Conservation (phyloP, 495 filamentous ascomycete species). For the Pseudoneurospora amorphoporcata region DNA sequence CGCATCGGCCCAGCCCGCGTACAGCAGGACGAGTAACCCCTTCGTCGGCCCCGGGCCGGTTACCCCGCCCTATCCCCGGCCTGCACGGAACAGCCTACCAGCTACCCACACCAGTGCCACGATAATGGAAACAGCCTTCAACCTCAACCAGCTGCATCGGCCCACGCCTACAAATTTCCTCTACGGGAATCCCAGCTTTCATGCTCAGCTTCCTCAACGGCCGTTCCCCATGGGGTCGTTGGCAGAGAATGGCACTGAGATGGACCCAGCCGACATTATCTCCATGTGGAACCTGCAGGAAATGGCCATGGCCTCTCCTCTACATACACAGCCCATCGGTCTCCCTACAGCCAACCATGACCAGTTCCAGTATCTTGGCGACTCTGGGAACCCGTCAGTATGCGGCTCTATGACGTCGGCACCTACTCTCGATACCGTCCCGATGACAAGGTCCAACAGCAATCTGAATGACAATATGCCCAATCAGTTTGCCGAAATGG, state of each 20-base stretch:
- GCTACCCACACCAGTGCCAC: background rate
- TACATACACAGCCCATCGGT: slow-evolving; percentile 9
- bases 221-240: background rate
- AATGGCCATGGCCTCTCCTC: background rate
- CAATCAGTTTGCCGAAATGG: slow-evolving; percentile 30
- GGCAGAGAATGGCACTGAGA: slow-evolving; percentile 6
- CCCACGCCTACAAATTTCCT: slow-evolving; percentile 7
- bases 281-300: slow-evolving; percentile 4
- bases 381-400: slow-evolving; percentile 19
- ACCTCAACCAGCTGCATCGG: slow-evolving; percentile 9
- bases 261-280: slow-evolving; percentile 16
- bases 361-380: slow-evolving; percentile 3
- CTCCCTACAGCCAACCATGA: slow-evolving; percentile 8
- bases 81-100: background rate
- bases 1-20: slow-evolving; percentile 2
- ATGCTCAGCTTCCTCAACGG: background rate
- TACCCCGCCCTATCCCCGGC: slow-evolving; percentile 2
- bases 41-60: slow-evolving; percentile 3
- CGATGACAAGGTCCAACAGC: slow-evolving; percentile 38
- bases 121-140: slow-evolving; percentile 5
- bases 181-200: slow-evolving; percentile 3
- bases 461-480: slow-evolving; percentile 27
- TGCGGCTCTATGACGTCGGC: slow-evolving; percentile 38
- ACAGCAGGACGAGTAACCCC: background rate
- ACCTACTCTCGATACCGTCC: slow-evolving; percentile 30